phyloP scores from a whole-genome alignment of 164 flowering plant genomes.

The Stephania yunnanensis region DNA sequence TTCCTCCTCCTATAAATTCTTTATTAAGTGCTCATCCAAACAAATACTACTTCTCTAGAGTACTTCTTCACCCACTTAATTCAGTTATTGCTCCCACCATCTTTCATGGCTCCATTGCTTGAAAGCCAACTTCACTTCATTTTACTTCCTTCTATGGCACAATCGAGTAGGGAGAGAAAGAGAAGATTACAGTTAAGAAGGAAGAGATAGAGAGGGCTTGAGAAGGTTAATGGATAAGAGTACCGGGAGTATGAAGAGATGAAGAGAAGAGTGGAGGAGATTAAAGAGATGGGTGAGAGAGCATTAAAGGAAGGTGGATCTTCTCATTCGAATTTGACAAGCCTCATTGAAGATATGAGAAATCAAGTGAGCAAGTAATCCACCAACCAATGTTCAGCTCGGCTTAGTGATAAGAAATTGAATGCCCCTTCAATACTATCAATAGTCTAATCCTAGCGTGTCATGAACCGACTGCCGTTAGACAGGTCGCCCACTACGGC shows the following conservation, averaged over 20 bases:
- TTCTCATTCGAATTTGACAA: conserved; percentile 26
- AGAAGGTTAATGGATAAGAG: conserved; percentile 30
- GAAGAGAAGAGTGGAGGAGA: conserved; percentile 28
- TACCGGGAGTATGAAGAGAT: conserved; percentile 30
- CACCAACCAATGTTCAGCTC: not conserved
- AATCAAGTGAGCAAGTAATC: not conserved
- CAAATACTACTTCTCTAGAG: too few relatives aligned
- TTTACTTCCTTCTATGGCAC: conserved; percentile 21
- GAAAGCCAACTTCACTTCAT: conserved; percentile 3
- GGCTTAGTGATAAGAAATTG: too few relatives aligned
- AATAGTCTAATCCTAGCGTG: too few relatives aligned
- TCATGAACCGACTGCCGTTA: too few relatives aligned
- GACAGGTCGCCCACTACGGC: too few relatives aligned
- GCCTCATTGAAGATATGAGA: conserved; percentile 26
- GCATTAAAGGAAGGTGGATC: conserved; percentile 43
- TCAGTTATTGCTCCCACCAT: too few relatives aligned
- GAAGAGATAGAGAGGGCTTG: conserved; percentile 32
- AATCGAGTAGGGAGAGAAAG: conserved; percentile 19
- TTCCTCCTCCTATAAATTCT: too few relatives aligned
- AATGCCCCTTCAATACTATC: too few relatives aligned
- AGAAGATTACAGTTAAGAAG: conserved; percentile 22
- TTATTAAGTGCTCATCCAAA: too few relatives aligned
- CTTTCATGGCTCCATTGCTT: too few relatives aligned
- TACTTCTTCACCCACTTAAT: too few relatives aligned
- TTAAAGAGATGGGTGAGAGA: conserved; percentile 25